Evolutionary conservation across 2,329 filamentous ascomycete genomes (phyloP).

Genomic region (Fusarium hainanense): DNA sequence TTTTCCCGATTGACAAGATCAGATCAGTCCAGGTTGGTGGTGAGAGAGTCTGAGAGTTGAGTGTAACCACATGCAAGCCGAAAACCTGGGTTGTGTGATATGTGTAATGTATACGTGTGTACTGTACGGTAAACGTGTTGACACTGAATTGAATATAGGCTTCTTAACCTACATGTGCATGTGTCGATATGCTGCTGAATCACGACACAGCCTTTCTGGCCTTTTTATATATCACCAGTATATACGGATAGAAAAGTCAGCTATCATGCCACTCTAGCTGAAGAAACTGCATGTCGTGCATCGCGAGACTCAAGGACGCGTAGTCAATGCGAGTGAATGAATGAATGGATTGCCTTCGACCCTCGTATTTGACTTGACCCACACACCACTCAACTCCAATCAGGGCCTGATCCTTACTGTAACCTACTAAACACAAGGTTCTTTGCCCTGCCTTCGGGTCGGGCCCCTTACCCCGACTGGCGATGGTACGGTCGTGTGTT

Average conservation of each 20-base stretch:
- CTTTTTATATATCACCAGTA: slow-evolving; percentile 3
- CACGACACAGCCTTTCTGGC: slow-evolving; percentile 13
- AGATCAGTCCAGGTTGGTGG: not conserved
- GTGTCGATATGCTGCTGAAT: not conserved
- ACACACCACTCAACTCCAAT: slow-evolving; percentile 32
- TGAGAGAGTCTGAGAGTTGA: not conserved
- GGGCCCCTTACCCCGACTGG: slow-evolving; percentile 39
- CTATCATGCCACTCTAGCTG: not conserved
- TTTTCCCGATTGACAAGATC: not conserved
- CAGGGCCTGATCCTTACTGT: slow-evolving; percentile 31
- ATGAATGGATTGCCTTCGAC: slow-evolving; percentile 8
- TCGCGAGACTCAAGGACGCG: slow-evolving; percentile 26
- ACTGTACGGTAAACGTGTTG: not conserved
- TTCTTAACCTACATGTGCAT: not conserved
- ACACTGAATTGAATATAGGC: not conserved
- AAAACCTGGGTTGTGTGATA: slow-evolving; percentile 16
- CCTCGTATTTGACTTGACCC: slow-evolving; percentile 39
- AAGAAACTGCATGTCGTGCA: slow-evolving; percentile 9
- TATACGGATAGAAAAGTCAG: not conserved
- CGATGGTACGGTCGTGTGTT: slow-evolving; percentile 37
- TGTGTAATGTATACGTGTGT: not conserved
- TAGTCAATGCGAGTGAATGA: slow-evolving; percentile 17
- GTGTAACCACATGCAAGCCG: slow-evolving; percentile 13
- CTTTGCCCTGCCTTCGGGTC: slow-evolving; percentile 28
- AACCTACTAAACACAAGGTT: slow-evolving; percentile 39